Percentiles rank a stretch among this genome's conserved stretches.
phyloP scores from a whole-genome alignment of 2,329 filamentous ascomycete genomes.

The Myriangium duriaei region DNA sequence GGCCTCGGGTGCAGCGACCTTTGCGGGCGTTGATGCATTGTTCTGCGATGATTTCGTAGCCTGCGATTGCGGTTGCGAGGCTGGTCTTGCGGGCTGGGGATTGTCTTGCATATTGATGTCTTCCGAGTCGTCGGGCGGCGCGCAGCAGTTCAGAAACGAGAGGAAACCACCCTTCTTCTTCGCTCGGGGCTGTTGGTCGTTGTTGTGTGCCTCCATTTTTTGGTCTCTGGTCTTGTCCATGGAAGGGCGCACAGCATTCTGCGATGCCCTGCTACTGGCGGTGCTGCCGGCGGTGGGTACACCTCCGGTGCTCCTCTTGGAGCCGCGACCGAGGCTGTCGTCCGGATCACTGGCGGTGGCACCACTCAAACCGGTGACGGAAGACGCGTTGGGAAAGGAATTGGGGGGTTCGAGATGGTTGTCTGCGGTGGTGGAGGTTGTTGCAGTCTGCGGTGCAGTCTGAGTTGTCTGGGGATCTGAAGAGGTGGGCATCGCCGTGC shows the following conservation, averaged over 20 bases:
- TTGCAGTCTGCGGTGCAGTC: neutral
- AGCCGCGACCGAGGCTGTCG: slow-evolving; percentile 25
- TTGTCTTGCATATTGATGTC: slow-evolving; percentile 39
- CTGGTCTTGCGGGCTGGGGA: slow-evolving; percentile 25
- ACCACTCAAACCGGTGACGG: slow-evolving; percentile 29
- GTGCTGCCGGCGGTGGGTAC: slow-evolving; percentile 34
- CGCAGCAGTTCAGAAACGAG: slow-evolving; percentile 53
- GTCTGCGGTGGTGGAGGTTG: no score
- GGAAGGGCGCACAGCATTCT: slow-evolving; percentile 22
- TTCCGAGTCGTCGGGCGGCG: slow-evolving; percentile 48
- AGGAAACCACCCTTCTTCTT: slow-evolving; percentile 32
- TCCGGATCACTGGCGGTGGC: slow-evolving; percentile 31
- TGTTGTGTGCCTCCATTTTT: slow-evolving; percentile 21
- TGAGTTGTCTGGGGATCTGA: neutral
- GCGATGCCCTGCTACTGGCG: slow-evolving; percentile 34
- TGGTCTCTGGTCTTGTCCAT: slow-evolving; percentile 28
- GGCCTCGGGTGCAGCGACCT: slow-evolving; percentile 9
- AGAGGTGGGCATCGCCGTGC: neutral
- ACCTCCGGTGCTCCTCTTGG: slow-evolving; percentile 33
- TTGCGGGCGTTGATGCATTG: slow-evolving; percentile 6
- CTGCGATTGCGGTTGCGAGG: slow-evolving; percentile 7
- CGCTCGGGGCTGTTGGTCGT: slow-evolving; percentile 18
- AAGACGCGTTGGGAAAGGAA: slow-evolving; percentile 10
- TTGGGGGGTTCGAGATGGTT: slow-evolving; percentile 1
- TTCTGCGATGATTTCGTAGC: slow-evolving; percentile 9